These are phyloP conservation scores for Ustulina deusta DNA, from an alignment of 2,329 filamentous ascomycete genomes.

Conservation along the genomic window DNA sequence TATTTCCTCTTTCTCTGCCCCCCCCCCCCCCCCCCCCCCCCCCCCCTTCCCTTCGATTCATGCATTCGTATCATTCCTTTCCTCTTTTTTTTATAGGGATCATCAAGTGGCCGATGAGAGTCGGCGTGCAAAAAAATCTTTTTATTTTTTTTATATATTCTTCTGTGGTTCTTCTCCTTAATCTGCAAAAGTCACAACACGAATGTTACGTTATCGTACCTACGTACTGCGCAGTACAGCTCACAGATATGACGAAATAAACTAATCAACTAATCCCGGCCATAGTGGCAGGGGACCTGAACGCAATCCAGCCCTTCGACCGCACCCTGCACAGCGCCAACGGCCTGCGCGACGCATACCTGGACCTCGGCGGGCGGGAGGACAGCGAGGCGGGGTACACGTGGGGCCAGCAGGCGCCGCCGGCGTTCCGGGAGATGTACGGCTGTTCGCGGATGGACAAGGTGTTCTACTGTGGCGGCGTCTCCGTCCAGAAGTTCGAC, in stretches of 20 bases:
- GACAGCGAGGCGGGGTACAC: slow-evolving; percentile 62
- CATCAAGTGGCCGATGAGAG: too few relatives aligned
- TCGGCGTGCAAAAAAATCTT: background rate
- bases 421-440: slow-evolving; percentile 55
- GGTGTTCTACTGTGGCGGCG: slow-evolving; percentile 57
- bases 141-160: background rate
- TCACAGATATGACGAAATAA: background rate
- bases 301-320: slow-evolving; percentile 67
- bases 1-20: background rate
- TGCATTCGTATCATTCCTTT: background rate
- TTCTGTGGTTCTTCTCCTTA: too few relatives aligned
- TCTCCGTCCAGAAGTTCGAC: slow-evolving; percentile 52
- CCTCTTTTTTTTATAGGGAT: background rate
- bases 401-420: slow-evolving; percentile 65
- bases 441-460: slow-evolving; percentile 66
- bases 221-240: background rate
- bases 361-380: slow-evolving; percentile 62
- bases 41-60: background rate
- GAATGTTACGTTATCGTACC: background rate
- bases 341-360: slow-evolving; percentile 62
- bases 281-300: slow-evolving; percentile 65
- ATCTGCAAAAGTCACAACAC: too few relatives aligned
- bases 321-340: slow-evolving; percentile 59
- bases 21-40: background rate
- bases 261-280: background rate